phyloP scores from a whole-genome alignment of 2,329 filamentous ascomycete genomes.

The Claviceps lovelessii region DNA sequence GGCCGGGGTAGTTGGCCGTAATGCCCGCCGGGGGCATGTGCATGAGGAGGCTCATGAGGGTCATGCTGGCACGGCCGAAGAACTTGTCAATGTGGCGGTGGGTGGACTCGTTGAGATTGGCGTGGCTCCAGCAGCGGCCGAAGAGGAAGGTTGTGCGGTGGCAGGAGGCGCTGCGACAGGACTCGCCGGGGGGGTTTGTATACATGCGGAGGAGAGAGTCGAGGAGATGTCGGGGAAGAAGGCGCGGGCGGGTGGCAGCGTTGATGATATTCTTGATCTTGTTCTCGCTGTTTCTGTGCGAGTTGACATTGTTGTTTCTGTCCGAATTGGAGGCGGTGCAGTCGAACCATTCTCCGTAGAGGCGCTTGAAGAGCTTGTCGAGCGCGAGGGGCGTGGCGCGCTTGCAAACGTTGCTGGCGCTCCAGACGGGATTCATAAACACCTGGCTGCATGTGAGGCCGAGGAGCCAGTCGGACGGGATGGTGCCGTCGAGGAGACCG shows the following conservation, averaged over 20 bases:
- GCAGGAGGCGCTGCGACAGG: slow-evolving; percentile 47
- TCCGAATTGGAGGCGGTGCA: slow-evolving; percentile 19
- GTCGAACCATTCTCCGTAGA: slow-evolving; percentile 41
- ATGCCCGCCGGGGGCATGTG: slow-evolving; percentile 33
- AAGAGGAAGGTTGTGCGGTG: slow-evolving; percentile 47
- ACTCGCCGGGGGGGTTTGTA: slow-evolving; percentile 37
- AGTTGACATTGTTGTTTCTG: no score
- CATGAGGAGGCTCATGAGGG: slow-evolving; percentile 41
- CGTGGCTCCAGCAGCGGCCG: slow-evolving; percentile 48
- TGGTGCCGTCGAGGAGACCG: slow-evolving; percentile 47
- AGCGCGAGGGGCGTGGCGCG: slow-evolving; percentile 32
- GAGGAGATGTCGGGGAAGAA: slow-evolving; percentile 33
- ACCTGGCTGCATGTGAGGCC: slow-evolving; percentile 47
- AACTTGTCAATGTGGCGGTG: slow-evolving; percentile 47
- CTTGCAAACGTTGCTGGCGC: slow-evolving; percentile 41
- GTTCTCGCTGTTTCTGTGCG: not conserved
- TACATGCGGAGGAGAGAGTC: slow-evolving; percentile 45
- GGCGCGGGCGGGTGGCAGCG: slow-evolving; percentile 12
- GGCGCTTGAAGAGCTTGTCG: slow-evolving; percentile 32
- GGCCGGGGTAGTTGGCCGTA: slow-evolving; percentile 36
- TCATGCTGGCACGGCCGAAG: slow-evolving; percentile 49
- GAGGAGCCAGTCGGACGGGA: slow-evolving; percentile 40
- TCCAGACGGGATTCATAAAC: slow-evolving; percentile 49
- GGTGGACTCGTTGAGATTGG: slow-evolving; percentile 50
- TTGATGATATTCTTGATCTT: not conserved